Evolutionary conservation across 345 rosid species (phyloP), one percentile per base, ranked within the genome.

Genomic region (Erysimum cheiranthoides): DNA sequence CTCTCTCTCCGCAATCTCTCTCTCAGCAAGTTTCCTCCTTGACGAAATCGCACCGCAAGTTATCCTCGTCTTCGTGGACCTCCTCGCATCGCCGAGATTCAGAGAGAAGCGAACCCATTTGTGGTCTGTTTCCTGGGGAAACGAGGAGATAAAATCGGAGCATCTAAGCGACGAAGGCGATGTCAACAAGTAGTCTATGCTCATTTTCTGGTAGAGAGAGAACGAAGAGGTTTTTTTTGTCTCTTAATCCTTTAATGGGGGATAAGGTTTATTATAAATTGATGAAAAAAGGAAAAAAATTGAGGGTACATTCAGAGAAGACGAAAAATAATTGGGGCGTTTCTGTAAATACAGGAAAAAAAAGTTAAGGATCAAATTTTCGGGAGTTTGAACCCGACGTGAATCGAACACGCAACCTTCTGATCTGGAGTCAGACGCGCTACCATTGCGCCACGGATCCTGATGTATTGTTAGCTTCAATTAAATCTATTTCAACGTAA

Each of bases 361-460:
- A 61, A 62, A 34, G 0, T 8, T 25, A 0, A 62, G 76, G 80
- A 77, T 35, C 49, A 1, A 8, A 16, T 18, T 6, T 25, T 56
- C 31, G 42, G 64, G 53, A 10, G 3, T 30, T 68, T 47, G 78
- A 93, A 90, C 93, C 91, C 87, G 88, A 89, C 90, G 88, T 89
- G 86, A 90, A 90, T 90, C 91, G 90, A 93, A 85, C 93, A 86
- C 90, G 92, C 96, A 89, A 93, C 93, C 98, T 93, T 93, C 92
- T 89, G 93, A 90, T 86, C 93, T 86, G 92, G 98, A 88, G 97
- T 88, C 95, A 86, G 95, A 90, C 93, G 93, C 91, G 93, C 98
- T 89, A 90, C 93, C 98, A 88, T 93, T 93, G 96, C 92, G 95
- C 96, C 96, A 88, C 92, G 85, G 89, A 86, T 88, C 97, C 96